Conservation (phyloP, 108 stramenopile genomes). For the Skeletonema marinoi region DNA sequence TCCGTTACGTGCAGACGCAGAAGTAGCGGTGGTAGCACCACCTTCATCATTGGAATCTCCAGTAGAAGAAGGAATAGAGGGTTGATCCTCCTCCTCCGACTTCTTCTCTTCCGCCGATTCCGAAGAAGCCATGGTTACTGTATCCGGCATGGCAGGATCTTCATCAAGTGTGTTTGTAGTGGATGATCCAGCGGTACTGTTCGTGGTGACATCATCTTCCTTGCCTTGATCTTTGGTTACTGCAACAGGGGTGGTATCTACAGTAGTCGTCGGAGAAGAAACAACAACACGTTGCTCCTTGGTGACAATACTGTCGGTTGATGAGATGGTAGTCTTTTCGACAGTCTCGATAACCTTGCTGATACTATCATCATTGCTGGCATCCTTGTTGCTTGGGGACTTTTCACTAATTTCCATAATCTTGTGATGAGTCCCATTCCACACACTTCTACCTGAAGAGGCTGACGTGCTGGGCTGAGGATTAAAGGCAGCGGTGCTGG, state of each 20-base stretch:
- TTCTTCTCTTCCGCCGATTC: slow-evolving; percentile 6
- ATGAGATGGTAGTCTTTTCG: background rate
- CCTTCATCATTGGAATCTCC: background rate
- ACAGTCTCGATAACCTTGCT: slow-evolving; percentile 4
- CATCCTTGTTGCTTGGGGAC: slow-evolving; percentile 1
- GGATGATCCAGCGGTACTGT: slow-evolving; percentile 40
- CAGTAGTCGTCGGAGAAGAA: background rate
- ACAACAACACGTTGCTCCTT: background rate
- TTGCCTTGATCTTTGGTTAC: slow-evolving; percentile 1
- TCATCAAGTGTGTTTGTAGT: slow-evolving; percentile 29
- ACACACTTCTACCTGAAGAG: slow-evolving; percentile 15
- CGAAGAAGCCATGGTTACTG: background rate
- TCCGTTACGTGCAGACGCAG: background rate
- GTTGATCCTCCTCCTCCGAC: background rate
- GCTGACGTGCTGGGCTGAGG: background rate
- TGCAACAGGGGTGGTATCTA: background rate
- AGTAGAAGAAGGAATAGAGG: slow-evolving; percentile 5
- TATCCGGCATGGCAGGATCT: slow-evolving; percentile 1
- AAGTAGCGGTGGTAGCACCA: background rate
- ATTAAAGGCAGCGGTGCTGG: background rate
- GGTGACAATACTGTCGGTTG: background rate
- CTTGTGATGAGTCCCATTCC: slow-evolving; percentile 42
- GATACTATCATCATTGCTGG: background rate
- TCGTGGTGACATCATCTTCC: slow-evolving; percentile 32
- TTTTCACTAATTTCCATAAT: slow-evolving; percentile 25